Evolutionary conservation across 192 early-diverging fungal species (phyloP), one percentile per base, ranked within the genome.

Genomic region (Kappamyces sp.): DNA sequence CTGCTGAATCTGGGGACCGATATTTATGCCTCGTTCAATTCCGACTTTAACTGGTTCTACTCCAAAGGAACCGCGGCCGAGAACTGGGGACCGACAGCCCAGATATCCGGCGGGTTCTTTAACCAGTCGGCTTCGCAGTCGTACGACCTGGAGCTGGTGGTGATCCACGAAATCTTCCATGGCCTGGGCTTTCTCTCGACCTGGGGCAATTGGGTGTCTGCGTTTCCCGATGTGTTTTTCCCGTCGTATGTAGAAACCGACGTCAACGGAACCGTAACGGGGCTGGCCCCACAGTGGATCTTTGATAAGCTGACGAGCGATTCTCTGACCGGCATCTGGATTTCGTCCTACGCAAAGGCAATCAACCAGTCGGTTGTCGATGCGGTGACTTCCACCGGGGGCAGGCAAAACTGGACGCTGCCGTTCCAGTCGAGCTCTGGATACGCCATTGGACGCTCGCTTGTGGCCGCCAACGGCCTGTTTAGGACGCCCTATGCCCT

Each of bases 131-230:
- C 0, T 14, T 5, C 30, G 12, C 14, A 58, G 32, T 58, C 55
- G 6, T 58, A 45, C 47, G 55, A 58, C 31, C 45, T 58, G 45
- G 35, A 39, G 5, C 38, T n/a, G 47, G 55, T 66, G 4, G 65
- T 48, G 2, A 15, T 75, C 5, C 73, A 75, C 45, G 73, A 75
- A 37, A 55, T 75, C 29, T 45, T 75, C 15, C 73, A 75, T 45
- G 73, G 73, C 30, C 51, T 75, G n/a, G 73, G 73, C 8, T 75
- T 75, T 52, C 51, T 71, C 6, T 71, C 69, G 30, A 61, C 63
- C 31, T 75, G 73, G 73, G 46, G 50, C 35, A 49, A 36, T 1
- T 62, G 52, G 38, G 29, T 58, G 8, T 51, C 48, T 30, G 14
- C 7, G 22, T 42, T 34, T 2, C 15, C 36, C 4, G 30, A 37